These are phyloP conservation scores for Coelastrella sp. DNA, from an alignment of 139 green algal genomes.

Conservation along the genomic window DNA sequence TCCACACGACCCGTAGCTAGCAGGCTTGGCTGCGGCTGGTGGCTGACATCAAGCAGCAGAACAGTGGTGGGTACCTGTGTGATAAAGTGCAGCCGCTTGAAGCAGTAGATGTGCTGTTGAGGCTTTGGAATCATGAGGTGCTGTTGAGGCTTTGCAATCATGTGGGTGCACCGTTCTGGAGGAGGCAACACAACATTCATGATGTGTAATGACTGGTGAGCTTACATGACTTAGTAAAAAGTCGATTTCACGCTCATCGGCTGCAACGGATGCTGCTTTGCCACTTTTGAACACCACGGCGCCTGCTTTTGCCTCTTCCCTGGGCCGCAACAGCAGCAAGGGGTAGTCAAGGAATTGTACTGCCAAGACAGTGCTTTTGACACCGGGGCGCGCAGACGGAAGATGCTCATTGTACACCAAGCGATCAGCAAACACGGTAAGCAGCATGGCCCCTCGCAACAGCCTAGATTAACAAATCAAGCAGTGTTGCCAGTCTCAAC, in stretches of 20 bases:
- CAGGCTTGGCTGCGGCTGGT: neutral
- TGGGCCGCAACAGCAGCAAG: neutral
- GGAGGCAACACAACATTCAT: neutral
- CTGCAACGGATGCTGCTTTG: constrained; percentile 17
- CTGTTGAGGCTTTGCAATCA: neutral
- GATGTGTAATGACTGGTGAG: neutral
- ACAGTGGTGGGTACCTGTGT: constrained; percentile 19
- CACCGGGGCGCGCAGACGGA: too few species aligned
- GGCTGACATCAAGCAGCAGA: constrained; percentile 12
- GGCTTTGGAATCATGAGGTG: neutral
- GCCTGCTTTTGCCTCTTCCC: neutral
- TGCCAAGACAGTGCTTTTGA: neutral
- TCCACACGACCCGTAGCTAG: constrained; percentile 1
- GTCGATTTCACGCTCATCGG: neutral
- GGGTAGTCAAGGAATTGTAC: constrained; percentile 21
- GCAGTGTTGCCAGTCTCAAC: too few species aligned
- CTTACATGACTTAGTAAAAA: constrained; percentile 12
- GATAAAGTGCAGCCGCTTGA: neutral
- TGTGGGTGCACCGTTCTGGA: neutral
- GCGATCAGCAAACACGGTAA: constrained; percentile 8
- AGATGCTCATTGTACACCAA: neutral
- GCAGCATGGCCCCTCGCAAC: neutral
- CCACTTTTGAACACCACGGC: neutral
- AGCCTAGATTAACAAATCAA: too few species aligned
- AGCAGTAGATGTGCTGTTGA: too few species aligned